phyloP scores from a whole-genome alignment of 306 rosid genomes.

The Pyrus communis region DNA sequence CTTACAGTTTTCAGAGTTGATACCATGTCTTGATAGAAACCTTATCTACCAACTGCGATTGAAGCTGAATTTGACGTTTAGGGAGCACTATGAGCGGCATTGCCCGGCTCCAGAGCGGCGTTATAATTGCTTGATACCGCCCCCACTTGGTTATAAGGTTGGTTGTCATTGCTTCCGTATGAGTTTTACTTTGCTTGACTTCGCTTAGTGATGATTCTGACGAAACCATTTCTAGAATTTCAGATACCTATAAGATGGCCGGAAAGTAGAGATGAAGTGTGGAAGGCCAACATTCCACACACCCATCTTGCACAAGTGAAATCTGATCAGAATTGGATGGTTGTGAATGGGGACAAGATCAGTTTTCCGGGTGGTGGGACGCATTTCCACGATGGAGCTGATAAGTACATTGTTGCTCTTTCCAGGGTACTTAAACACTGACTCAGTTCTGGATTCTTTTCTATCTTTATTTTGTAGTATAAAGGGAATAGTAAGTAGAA shows the following conservation, averaged over 20 bases:
- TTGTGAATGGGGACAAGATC: conserved; percentile 59
- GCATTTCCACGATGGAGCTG: conserved; percentile 59
- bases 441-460: not conserved
- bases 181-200: not conserved
- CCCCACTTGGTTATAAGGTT: conserved; percentile 54
- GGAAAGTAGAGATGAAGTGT: conserved; percentile 57
- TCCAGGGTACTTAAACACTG: conserved; percentile 27
- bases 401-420: conserved; percentile 49
- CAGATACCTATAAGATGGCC: conserved; percentile 64
- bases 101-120: conserved; percentile 53
- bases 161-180: not conserved
- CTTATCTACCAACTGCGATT: conserved; percentile 36
- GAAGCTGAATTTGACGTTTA: conserved; percentile 44
- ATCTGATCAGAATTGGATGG: conserved; percentile 69
- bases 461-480: not conserved
- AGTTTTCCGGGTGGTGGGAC: conserved; percentile 68
- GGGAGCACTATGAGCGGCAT: conserved; percentile 62
- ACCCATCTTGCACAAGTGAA: conserved; percentile 56
- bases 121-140: conserved; percentile 47
- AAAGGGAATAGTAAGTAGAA: not conserved
- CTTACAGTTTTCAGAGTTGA: conserved; percentile 36
- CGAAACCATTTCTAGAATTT: conserved; percentile 24
- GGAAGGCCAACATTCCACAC: conserved; percentile 69
- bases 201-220: conserved; percentile 25
- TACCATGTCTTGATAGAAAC: conserved; percentile 57